These are phyloP conservation scores for Inga oerstediana DNA, from an alignment of 306 rosid species.

Conservation along the genomic window DNA sequence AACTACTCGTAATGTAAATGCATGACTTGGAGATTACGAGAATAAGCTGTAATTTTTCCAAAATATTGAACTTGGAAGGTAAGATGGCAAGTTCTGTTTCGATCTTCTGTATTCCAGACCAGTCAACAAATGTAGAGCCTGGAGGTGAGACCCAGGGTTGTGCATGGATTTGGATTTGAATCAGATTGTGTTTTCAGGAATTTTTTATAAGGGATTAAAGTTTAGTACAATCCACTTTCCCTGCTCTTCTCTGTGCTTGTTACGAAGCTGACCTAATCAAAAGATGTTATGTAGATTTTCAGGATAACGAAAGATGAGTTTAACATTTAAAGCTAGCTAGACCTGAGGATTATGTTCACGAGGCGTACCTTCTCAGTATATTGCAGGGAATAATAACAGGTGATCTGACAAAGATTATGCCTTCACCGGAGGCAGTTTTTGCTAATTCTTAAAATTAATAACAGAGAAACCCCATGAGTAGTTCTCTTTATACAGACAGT, in stretches of 20 bases:
- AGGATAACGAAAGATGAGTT: neutral
- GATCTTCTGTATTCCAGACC: neutral
- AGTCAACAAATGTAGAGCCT: neutral
- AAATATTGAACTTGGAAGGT: neutral
- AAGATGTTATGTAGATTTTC: conserved; percentile 60
- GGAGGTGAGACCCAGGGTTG: neutral
- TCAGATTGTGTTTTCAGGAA: neutral
- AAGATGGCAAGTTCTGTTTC: neutral
- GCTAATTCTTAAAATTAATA: neutral
- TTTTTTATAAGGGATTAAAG: neutral
- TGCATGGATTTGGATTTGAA: too few species aligned
- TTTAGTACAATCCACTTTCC: conserved; percentile 52
- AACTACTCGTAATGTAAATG: neutral
- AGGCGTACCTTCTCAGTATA: neutral
- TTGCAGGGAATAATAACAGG: neutral
- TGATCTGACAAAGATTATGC: neutral
- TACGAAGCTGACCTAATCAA: conserved; percentile 75
- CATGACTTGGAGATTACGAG: neutral
- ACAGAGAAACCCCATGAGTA: neutral
- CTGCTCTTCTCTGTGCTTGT: conserved; percentile 74
- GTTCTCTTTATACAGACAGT: neutral
- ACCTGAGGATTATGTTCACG: neutral
- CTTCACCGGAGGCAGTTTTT: neutral
- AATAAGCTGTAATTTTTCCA: neutral
- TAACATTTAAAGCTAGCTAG: neutral